Evolutionary conservation across 1,284 basidiomycete species (phyloP), one percentile per base, ranked within the genome.

Genomic region (Rhodotorula sp.): DNA sequence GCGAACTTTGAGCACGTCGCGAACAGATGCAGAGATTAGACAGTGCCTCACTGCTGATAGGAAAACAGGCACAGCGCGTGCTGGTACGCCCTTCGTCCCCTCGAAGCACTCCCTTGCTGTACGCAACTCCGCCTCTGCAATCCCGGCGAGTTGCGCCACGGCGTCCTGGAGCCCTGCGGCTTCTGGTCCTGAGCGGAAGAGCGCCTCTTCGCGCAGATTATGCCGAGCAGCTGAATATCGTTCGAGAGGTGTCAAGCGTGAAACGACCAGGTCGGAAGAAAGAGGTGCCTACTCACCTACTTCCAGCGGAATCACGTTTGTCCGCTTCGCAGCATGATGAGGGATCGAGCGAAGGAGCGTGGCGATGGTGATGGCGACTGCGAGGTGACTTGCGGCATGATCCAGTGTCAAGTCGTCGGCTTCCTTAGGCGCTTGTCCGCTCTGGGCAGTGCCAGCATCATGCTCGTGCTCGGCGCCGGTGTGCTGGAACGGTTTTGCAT

Each of bases 321-420:
- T 67, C 17, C 75, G 58, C 56, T 70, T 74, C 11, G 64, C 36
- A 1, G 74, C 74, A 47, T 76, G 75, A 59, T 73, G 73, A 22
- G 73, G 73, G 29, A 77, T 72, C 11, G 72, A 73, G 1, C 73
- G 62, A 4, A 77, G 47, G 2, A 74, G 67, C 6, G 70, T 73
- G 27, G 72, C 64, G 51, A 76, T 74, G 9, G 75, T 75, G 24
- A 68, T 64, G 32, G 67, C 73, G 7, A 76, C 75, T 0, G 75
- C 76, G n/a, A 76, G 48, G 57, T 77, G 76, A 15, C 71, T 73
- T 22, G 76, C 75, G 1, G 76, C 76, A 36, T 77, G 76, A 39
- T 77, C 76, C 10, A 77, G 58, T 10, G 64, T 68, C 29, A 75
- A 32, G 44, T 70, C 66, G 64, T 73, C 71, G 20, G 63, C 66